Evolutionary conservation across 2,329 filamentous ascomycete genomes (phyloP).

Genomic region (Diaporthe vaccinii): DNA sequence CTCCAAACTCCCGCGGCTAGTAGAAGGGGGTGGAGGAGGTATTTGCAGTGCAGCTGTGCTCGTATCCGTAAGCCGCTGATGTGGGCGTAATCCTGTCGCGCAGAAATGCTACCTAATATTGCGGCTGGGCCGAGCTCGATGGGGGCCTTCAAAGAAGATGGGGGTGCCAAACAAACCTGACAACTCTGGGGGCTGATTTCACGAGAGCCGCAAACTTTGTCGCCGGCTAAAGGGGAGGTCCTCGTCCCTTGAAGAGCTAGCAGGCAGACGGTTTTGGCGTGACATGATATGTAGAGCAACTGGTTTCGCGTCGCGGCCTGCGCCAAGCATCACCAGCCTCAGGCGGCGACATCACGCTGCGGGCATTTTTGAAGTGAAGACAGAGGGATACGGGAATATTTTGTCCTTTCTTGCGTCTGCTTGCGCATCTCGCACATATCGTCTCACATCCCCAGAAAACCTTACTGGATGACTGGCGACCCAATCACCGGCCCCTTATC

Average conservation of each 20-base stretch:
- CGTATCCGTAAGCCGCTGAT: slow-evolving; percentile 26
- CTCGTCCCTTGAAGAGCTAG: background rate
- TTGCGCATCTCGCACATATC: background rate
- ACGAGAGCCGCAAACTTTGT: background rate
- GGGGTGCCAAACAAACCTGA: background rate
- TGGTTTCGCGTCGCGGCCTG: background rate
- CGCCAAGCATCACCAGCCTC: background rate
- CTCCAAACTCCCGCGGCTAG: slow-evolving; percentile 10
- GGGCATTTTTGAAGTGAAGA: background rate
- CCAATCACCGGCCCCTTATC: slow-evolving; percentile 52
- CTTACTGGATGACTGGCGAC: slow-evolving; percentile 52
- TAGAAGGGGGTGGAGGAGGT: background rate
- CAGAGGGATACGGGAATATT: background rate
- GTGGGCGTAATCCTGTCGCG: slow-evolving; percentile 18
- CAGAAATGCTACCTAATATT: slow-evolving; percentile 3
- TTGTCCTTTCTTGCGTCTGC: background rate
- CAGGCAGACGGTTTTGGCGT: background rate
- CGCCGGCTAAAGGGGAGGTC: background rate
- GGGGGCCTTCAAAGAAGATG: background rate
- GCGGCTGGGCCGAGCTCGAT: background rate
- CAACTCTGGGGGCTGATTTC: background rate
- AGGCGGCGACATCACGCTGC: background rate
- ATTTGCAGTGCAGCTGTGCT: slow-evolving; percentile 21
- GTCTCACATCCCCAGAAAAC: background rate
- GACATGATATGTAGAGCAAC: background rate